phyloP scores from a whole-genome alignment of 2,329 filamentous ascomycete species.

The Epichloe aotearoae region DNA sequence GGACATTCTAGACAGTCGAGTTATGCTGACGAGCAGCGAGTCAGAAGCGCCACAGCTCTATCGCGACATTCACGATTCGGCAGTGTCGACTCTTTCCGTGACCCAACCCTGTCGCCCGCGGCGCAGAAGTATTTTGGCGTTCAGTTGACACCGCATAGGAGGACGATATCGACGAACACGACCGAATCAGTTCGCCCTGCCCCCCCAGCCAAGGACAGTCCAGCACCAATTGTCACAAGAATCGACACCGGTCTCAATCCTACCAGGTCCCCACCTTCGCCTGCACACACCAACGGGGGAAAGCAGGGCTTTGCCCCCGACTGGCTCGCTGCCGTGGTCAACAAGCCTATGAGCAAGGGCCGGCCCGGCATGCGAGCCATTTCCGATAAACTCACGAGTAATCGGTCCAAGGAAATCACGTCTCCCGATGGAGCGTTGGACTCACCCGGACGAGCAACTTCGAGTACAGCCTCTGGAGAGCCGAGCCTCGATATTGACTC shows the following conservation, averaged over 20 bases:
- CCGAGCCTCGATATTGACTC: slow-evolving; percentile 71
- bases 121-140: slow-evolving; percentile 58
- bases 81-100: slow-evolving; percentile 62
- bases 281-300: slow-evolving; percentile 20
- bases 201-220: slow-evolving; percentile 39
- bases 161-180: slow-evolving; percentile 47
- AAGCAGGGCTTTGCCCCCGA: slow-evolving; percentile 34
- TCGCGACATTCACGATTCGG: slow-evolving; percentile 66
- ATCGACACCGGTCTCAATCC: slow-evolving; percentile 33
- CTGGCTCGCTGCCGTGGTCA: slow-evolving; percentile 39
- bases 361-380: slow-evolving; percentile 67
- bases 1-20: slow-evolving; percentile 60
- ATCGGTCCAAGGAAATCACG: slow-evolving; percentile 40
- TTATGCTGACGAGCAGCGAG: slow-evolving; percentile 60
- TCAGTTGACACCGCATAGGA: slow-evolving; percentile 35
- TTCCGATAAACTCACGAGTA: slow-evolving; percentile 58
- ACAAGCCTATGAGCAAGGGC: slow-evolving; percentile 35
- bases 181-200: slow-evolving; percentile 39
- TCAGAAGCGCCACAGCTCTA: slow-evolving; percentile 50
- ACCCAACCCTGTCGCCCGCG: slow-evolving; percentile 46
- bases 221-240: slow-evolving; percentile 45
- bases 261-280: slow-evolving; percentile 27
- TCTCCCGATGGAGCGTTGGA: slow-evolving; percentile 38
- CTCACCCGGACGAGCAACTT: slow-evolving; percentile 65
- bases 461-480: slow-evolving; percentile 51